Base-by-base conservation (phyloP, 331 rosid genomes). In the Quercus tomentella region DNA sequence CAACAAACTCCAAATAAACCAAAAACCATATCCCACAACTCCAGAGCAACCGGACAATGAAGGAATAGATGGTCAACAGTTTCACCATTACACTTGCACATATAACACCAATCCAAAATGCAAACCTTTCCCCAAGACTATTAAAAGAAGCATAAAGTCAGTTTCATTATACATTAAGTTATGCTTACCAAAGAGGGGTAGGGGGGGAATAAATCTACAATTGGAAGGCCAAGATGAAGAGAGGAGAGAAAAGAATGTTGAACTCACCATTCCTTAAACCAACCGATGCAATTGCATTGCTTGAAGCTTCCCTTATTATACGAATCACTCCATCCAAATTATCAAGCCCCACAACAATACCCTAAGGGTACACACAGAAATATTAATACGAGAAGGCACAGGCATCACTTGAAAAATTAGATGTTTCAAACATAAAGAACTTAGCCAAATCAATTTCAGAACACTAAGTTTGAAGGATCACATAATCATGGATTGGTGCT, bases 321-420 rank as follows among this genome's bases (percentile, higher is more conserved):
- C 26, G 84, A 82, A 96, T 93, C 76, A 93, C 99, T 63, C 74
- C 88, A 75, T 96, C 93, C 87, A 96, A 74, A 91, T 93, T 96
- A 85, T 87, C 94, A 77, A 96, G 96, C 83, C 96, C 99, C 26
- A 85, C 84, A 75, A 88, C 87, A 76, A 96, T 96, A 77, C 99
- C 99, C 99, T 95, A 73, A 55, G 66, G 51, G 54, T 49, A 80
- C 7, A 76, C 79, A 73, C 26, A 80, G 80, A 61, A 56, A 77
- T 21, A 57, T 30, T 71, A 74, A 72, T 15, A 28, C 77, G 77
- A 77, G 51, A 55, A 74, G 73, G 31, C 18, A 77, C 5, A 63
- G 18, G 56, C 74, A 60, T 65, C 28, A 30, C 9, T 14, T 62
- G 69, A 0, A 65, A 65, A 20, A 30, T 9, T 56, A n/a, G 10